Base-by-base conservation (phyloP, 2,329 filamentous ascomycete genomes). In the Fusarium domesticum region DNA sequence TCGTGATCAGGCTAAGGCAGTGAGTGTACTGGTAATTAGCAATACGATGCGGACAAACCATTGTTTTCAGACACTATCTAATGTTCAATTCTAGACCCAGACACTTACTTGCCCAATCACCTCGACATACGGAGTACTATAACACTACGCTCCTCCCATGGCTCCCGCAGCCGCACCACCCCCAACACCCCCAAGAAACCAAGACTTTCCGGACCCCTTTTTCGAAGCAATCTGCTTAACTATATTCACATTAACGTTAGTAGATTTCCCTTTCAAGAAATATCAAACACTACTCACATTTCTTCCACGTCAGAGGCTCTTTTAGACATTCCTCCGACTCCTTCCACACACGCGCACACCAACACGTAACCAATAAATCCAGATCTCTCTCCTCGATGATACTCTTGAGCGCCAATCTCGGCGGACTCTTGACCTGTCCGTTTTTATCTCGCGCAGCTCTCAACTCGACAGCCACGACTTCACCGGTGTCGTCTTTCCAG, bases 261-360 rank as follows among this genome's bases (percentile, higher is more conserved):
- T n/a, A n/a, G n/a, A 18, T 6, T n/a, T 28, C 3, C 34, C 10
- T 5, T 16, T 7, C 10, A 6, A 6, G 7, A 8, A 3, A 6
- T 3, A 11, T 18, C 30, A 1, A 19, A 2, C 5, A n/a, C 6
- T 10, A 28, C 55, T 35, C 43, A 62, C 62, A 55, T 6, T 57
- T 53, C 5, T 55, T 42, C 60, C 61, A 62, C 5, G 45, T 52
- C 35, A 58, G 36, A 1, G 55, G 44, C 11, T 58, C 51, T n/a
- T 52, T 53, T 14, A 51, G 34, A n/a, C 61, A 53, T 3, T 47
- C 50, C 31, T 50, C 43, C 0, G 58, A 53, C 35, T 62, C 56
- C 10, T 52, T 58, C 61, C 60, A 64, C 4, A 64, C 17, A 5
- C 61, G 45, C 3, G 60, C 59, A 38, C 56, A 56, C 62, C 62